Conservation (phyloP, 306 rosid genomes). For the Pueraria montana region DNA sequence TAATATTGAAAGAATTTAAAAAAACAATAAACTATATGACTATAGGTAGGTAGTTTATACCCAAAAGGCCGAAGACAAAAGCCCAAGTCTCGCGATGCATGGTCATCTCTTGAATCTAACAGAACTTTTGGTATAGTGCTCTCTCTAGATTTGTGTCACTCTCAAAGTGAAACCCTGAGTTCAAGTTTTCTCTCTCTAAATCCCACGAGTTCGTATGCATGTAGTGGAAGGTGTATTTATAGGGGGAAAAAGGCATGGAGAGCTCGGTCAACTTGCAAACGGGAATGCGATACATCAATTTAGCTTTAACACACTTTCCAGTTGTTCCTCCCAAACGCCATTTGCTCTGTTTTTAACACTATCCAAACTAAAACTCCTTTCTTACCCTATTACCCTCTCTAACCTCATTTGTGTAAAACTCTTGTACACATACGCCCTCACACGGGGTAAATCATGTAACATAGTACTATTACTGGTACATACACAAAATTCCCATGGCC, state of each 20-base stretch:
- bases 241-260: slow-evolving; percentile 28
- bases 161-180: slow-evolving; percentile 45
- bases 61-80: slow-evolving; percentile 84
- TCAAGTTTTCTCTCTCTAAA: slow-evolving; percentile 44
- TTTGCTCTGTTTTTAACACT: slow-evolving; percentile 49
- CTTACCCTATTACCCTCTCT: slow-evolving; percentile 49
- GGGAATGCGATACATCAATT: slow-evolving; percentile 35
- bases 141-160: slow-evolving; percentile 8
- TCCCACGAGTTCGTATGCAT: slow-evolving; percentile 46
- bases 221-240: slow-evolving; percentile 50
- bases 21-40: neutral
- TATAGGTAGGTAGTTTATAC: slow-evolving; percentile 46
- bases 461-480: slow-evolving; percentile 51
- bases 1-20: neutral
- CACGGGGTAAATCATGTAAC: slow-evolving; percentile 45
- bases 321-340: slow-evolving; percentile 54
- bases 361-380: slow-evolving; percentile 55
- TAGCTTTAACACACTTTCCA: slow-evolving; percentile 58
- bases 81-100: slow-evolving; percentile 58
- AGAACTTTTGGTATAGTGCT: slow-evolving; percentile 24
- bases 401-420: slow-evolving; percentile 47
- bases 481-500: slow-evolving; percentile 50
- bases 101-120: slow-evolving; percentile 61
- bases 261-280: slow-evolving; percentile 49
- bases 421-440: slow-evolving; percentile 29